These are phyloP conservation scores for Brasilioporus rufonigricans DNA, from an alignment of 768 basidiomycete species.

Conservation along the genomic window DNA sequence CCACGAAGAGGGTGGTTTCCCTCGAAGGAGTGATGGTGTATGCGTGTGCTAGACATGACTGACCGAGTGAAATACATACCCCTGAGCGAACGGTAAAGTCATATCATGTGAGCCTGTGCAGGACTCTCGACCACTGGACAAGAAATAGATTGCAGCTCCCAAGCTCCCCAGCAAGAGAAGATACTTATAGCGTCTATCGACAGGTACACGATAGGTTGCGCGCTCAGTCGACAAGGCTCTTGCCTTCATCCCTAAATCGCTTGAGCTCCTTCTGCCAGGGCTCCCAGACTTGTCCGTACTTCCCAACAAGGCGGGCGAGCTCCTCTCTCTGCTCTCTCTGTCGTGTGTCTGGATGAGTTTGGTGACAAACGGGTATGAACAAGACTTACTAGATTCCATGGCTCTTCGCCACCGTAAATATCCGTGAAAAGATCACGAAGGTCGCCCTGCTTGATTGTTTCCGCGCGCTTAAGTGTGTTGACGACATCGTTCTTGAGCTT, in stretches of 20 bases:
- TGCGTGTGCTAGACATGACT: slow-evolving; percentile 11
- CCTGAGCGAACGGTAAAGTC: slow-evolving; percentile 9
- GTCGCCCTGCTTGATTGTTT: slow-evolving; percentile 63
- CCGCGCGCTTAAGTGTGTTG: slow-evolving; percentile 74
- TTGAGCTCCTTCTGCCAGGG: slow-evolving; percentile 81
- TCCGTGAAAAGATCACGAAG: slow-evolving; percentile 84
- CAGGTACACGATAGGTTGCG: not conserved
- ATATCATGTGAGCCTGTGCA: slow-evolving; percentile 7
- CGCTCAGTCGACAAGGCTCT: slow-evolving; percentile 45
- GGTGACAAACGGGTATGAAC: not conserved
- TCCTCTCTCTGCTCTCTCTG: slow-evolving; percentile 86
- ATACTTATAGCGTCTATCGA: not conserved
- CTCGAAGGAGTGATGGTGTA: slow-evolving; percentile 19
- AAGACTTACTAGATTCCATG: slow-evolving; percentile 77
- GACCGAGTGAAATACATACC: not conserved
- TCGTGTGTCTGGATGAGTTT: not conserved
- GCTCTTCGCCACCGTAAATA: slow-evolving; percentile 82
- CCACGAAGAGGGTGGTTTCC: slow-evolving; percentile 17
- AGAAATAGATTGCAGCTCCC: not conserved
- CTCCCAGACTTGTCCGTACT: slow-evolving; percentile 85
- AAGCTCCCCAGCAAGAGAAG: not conserved
- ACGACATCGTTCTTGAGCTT: slow-evolving; percentile 72
- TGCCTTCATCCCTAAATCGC: slow-evolving; percentile 71
- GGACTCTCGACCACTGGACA: not conserved
- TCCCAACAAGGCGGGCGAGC: slow-evolving; percentile 65